Conservation (phyloP, 768 basidiomycete genomes). For the Phaeotremella fagi region DNA sequence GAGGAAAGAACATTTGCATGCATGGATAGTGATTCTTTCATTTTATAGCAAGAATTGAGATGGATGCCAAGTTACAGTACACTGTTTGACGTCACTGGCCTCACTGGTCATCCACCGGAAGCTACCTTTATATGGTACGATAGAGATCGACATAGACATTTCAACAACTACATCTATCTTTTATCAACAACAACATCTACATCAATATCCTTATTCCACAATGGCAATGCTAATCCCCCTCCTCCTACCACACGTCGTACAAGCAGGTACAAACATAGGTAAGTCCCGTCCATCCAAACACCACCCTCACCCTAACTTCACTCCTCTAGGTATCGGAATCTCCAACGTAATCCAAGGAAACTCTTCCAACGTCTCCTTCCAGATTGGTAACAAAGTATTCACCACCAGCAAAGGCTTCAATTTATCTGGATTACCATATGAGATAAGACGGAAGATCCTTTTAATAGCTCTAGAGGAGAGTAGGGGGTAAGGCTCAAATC, state of each 20-base stretch:
- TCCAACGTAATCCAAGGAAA: slow-evolving; percentile 36
- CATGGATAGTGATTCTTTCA: too few relatives aligned
- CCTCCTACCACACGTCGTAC: slow-evolving; percentile 23
- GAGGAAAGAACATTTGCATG: too few relatives aligned
- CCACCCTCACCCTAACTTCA: neutral
- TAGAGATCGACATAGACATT: too few relatives aligned
- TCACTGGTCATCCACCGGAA: too few relatives aligned
- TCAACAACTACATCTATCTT: too few relatives aligned
- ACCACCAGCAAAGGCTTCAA: slow-evolving; percentile 28
- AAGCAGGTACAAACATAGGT: slow-evolving; percentile 31
- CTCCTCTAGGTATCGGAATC: slow-evolving; percentile 28
- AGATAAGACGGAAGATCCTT: slow-evolving; percentile 34
- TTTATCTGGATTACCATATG: slow-evolving; percentile 25
- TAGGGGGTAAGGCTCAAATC: slow-evolving; percentile 17
- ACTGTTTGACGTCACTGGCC: too few relatives aligned
- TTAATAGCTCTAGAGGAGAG: slow-evolving; percentile 33
- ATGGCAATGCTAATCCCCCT: slow-evolving; percentile 32
- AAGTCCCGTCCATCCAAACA: neutral
- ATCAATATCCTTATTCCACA: too few relatives aligned
- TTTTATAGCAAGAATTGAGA: too few relatives aligned
- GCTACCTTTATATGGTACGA: too few relatives aligned
- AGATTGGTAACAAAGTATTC: slow-evolving; percentile 35
- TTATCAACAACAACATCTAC: too few relatives aligned
- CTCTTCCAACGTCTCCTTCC: slow-evolving; percentile 28
- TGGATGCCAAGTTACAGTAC: too few relatives aligned